Conservation (phyloP, 768 basidiomycete species). For the Sporobolomyces phaffii region DNA sequence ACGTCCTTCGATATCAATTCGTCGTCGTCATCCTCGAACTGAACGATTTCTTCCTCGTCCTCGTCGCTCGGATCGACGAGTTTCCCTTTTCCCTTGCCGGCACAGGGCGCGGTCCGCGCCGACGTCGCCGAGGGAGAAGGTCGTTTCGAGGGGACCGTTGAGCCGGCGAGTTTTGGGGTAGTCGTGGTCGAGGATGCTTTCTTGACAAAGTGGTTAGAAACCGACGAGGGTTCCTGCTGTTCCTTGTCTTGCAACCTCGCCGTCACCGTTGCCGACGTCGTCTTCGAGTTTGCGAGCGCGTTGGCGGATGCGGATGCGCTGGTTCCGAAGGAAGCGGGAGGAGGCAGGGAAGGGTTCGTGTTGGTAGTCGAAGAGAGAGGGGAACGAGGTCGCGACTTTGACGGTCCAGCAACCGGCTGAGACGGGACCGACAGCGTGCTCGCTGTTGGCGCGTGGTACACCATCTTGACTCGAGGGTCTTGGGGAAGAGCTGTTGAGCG, state of each 20-base stretch:
- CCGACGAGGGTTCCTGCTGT: background rate
- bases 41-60: conserved; percentile 5
- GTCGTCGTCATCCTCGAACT: background rate
- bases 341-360: background rate
- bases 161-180: background rate
- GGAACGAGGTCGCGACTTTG: background rate
- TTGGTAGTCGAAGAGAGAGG: conserved; percentile 11
- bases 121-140: conserved; percentile 11
- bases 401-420: background rate
- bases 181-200: background rate
- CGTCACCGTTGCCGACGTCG: background rate
- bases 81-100: background rate
- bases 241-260: no score
- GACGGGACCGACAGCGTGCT: background rate
- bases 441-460: no score
- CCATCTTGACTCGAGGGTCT: background rate
- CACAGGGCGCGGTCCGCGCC: no score
- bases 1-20: background rate
- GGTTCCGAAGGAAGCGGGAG: background rate
- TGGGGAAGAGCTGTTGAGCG: background rate
- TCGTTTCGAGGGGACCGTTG: conserved; percentile 5
- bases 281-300: background rate
- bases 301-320: background rate
- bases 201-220: background rate
- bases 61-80: background rate